Base-by-base conservation (phyloP, 2,329 filamentous ascomycete species). In the Zymoseptoria passerinii region DNA sequence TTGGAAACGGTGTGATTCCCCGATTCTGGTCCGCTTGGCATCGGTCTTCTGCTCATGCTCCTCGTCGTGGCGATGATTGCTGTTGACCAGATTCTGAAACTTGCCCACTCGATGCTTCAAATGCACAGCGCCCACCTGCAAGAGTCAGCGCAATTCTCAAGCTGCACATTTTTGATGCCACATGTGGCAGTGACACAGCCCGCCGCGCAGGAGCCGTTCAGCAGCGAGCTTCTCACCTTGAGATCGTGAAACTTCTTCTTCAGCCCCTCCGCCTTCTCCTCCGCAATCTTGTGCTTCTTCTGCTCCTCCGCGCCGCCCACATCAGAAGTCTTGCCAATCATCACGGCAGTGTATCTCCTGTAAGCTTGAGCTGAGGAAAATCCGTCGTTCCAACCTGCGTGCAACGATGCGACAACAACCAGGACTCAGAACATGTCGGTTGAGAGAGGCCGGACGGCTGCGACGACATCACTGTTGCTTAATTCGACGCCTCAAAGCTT, bases 11-110 rank as follows among this genome's bases (percentile, higher is more conserved):
- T 97, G 86, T 13, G 83, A 80, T 58, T 92, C 83, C 64, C 81
- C 80, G 53, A 94, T 87, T 16, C 76, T 80, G 19, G 80, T 82
- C 59, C 94, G 83, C 76, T 96, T 96, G 10, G 81, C 82, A 71
- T 97, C 92, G 50, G 89, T 92, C 8, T 74, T 79, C 73, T 92
- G 80, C 72, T 97, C 94, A 71, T 97, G 92, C 65, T 87, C 87
- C 74, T 97, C 92, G 71, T 96, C 92, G 71, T 96, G 92, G 56
- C 92, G 88, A 73, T 97, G 92, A 63, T 95, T 89, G 23, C 82
- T 79, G 69, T 96, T 97, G 76, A 96, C 82, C 61, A 87, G 71
- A 65, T 87, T 87, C 66, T 77, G 77, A 61, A 86, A 80, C 65
- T 87, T 87, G 61, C 84, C 84, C 28, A 86, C 70, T 61, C 83